Evolutionary conservation across 306 rosid species (phyloP).

Genomic region (Lagenaria siceraria): DNA sequence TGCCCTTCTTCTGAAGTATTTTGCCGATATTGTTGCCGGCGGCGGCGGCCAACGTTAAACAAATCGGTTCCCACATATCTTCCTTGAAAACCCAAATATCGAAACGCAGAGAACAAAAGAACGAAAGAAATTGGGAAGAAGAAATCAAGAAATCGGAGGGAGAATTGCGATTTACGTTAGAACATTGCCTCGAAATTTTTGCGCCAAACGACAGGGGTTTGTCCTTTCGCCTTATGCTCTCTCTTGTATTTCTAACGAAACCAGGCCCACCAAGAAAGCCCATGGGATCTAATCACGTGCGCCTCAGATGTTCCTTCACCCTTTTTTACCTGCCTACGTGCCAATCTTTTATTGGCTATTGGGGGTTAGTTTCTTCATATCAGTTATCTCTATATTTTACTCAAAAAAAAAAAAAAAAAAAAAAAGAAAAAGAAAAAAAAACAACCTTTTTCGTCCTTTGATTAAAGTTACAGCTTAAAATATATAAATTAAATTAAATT

Average conservation of each 20-base stretch:
- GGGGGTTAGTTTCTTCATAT: background rate
- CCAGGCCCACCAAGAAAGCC: background rate
- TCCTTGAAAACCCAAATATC: background rate
- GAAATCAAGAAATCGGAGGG: background rate
- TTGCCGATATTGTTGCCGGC: conserved; percentile 99
- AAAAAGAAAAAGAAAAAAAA: no score
- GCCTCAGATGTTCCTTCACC: background rate
- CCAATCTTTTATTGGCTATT: background rate
- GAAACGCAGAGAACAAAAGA: background rate
- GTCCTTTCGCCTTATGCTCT: background rate
- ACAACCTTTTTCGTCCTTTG: background rate
- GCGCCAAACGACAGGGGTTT: background rate
- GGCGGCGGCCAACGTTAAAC: conserved; percentile 75
- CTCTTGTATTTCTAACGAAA: background rate
- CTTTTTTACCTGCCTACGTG: background rate
- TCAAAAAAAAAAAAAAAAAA: no score
- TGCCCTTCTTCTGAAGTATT: conserved; percentile 91
- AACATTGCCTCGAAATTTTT: background rate
- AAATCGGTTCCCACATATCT: conserved; percentile 83
- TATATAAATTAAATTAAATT: no score
- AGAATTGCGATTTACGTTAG: background rate
- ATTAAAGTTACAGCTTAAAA: no score
- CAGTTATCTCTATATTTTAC: background rate
- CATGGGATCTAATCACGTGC: background rate
- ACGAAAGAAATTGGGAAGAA: background rate